These are phyloP conservation scores for Suhomyces bokatorum DNA, from an alignment of 1,139 yeast species.

Conservation along the genomic window DNA sequence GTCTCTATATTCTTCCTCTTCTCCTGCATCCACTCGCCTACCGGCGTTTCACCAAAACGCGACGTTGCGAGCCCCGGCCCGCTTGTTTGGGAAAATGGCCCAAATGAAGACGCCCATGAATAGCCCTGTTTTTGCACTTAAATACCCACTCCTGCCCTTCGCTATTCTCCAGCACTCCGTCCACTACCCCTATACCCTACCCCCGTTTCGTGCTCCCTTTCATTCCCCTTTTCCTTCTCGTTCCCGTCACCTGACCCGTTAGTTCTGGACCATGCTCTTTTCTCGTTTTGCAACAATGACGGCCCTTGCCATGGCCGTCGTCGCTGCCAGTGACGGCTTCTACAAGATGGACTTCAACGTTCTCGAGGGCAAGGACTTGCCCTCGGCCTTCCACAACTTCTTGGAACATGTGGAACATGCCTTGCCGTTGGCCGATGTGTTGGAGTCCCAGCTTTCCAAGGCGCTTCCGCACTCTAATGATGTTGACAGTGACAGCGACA, in stretches of 20 bases:
- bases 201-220: neutral
- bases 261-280: conserved; percentile 11
- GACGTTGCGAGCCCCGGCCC: neutral
- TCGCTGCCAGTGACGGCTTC: conserved; percentile 24
- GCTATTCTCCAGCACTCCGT: neutral
- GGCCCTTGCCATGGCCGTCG: conserved; percentile 12
- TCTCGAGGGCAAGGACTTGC: conserved; percentile 19
- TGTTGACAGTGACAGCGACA: neutral
- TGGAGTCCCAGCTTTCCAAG: neutral
- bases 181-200: neutral
- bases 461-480: neutral
- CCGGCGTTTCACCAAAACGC: neutral
- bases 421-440: conserved; percentile 1
- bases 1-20: neutral
- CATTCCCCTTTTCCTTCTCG: neutral
- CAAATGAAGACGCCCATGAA: neutral
- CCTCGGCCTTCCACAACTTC: conserved; percentile 18
- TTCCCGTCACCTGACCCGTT: neutral
- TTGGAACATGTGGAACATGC: conserved; percentile 8
- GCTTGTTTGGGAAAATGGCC: neutral
- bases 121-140: no score
- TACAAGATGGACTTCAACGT: conserved; percentile 24
- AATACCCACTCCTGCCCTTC: no score
- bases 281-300: conserved; percentile 18
- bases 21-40: neutral